Base-by-base conservation (phyloP, 2,329 filamentous ascomycete species). In the Colletotrichum viniferum region DNA sequence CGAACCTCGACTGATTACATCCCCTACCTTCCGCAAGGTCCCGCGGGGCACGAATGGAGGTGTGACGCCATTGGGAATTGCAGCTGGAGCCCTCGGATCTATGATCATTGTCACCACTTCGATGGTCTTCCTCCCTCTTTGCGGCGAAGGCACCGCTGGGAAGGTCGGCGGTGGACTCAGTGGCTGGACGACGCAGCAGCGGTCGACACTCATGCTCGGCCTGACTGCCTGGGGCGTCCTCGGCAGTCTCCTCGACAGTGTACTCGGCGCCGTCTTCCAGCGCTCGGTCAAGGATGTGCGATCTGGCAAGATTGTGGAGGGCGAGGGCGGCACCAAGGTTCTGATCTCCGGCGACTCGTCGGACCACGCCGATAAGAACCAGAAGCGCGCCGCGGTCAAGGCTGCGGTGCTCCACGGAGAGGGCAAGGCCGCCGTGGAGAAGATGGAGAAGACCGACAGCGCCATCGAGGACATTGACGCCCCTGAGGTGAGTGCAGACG, bases 1-100 rank as follows among this genome's bases (percentile, higher is more conserved):
- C 28, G 87, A 91, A 60, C 97, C 97, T 10, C 92, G 96, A 43
- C 91, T 99, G 48, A 96, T 99, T 82, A 98, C 95, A 5, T 96
- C 94, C 16, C 92, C 90, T 18, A 92, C 86, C 6, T 89, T 97
- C 80, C 93, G 94, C 74, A 90, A 91, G 77, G 97, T 98, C 0
- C 96, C 97, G 1, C 93, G 91, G 2, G 97, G 97, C 65, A 98
- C 97, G 56, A 99, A 99, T 82, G 97, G 97, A 36, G 97, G 96
- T 18, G 95, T 99, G 10, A 97, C 95, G 0, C 79, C 92, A 1
- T 87, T 91, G 61, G 97, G 97, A 0, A 86, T 98, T 1, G 85
- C 88, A 0, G 95, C 95, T 3, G 96, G 96, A 1, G 83, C 94
- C 24, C 82, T 94, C 1, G 96, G 96, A 4, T 93, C 95, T 12